phyloP scores from a whole-genome alignment of 805 yeast genomes.

The Pichia nakasei region DNA sequence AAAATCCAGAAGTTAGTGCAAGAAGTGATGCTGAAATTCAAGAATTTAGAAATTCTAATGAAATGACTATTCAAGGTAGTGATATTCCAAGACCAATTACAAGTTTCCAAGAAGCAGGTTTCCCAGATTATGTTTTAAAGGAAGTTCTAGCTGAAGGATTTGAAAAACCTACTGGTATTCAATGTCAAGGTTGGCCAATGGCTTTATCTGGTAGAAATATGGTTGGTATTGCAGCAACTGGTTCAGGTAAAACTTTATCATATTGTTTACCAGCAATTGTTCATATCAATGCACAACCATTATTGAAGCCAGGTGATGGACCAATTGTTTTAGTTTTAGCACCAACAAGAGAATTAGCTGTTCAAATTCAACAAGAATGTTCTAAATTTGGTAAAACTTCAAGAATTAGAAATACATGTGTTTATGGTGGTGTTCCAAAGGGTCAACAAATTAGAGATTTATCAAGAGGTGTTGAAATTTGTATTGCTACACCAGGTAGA shows the following conservation, averaged over 20 bases:
- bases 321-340: slow-evolving; percentile 93
- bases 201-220: slow-evolving; percentile 97
- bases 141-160: slow-evolving; percentile 92
- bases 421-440: slow-evolving; percentile 98
- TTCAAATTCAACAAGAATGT: slow-evolving; percentile 94
- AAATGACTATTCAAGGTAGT: slow-evolving; percentile 76
- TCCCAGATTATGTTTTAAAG: slow-evolving; percentile 84
- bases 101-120: slow-evolving; percentile 92
- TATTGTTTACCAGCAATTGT: slow-evolving; percentile 96
- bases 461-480: slow-evolving; percentile 89
- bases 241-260: slow-evolving; percentile 97
- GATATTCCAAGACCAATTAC: slow-evolving; percentile 94
- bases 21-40: slow-evolving; percentile 69
- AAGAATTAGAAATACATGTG: slow-evolving; percentile 92
- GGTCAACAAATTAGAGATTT: slow-evolving; percentile 97
- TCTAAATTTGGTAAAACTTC: slow-evolving; percentile 88
- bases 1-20: slow-evolving; percentile 66
- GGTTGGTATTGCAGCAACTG: slow-evolving; percentile 98
- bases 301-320: slow-evolving; percentile 89
- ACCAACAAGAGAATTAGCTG: slow-evolving; percentile 98
- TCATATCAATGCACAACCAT: slow-evolving; percentile 97
- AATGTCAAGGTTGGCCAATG: slow-evolving; percentile 99
- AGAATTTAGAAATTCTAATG: slow-evolving; percentile 70
- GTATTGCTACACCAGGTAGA: slow-evolving; percentile 98
- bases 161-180: slow-evolving; percentile 90